Evolutionary conservation across 306 rosid genomes (phyloP).

Genomic region (Leucaena leucocephala): DNA sequence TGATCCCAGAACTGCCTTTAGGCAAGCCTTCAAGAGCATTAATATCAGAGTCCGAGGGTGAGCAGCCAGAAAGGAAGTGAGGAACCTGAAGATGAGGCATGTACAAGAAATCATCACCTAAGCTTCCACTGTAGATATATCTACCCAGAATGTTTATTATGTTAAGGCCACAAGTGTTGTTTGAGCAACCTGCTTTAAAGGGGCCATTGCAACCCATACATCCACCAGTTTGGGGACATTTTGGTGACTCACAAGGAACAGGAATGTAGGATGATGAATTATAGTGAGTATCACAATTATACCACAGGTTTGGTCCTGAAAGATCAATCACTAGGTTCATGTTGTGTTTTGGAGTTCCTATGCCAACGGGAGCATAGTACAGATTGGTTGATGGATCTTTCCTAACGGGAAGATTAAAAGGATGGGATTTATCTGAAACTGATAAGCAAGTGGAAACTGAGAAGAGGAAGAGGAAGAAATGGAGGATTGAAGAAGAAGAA

Average conservation of each 20-base stretch:
- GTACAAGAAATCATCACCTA: constrained; percentile 25
- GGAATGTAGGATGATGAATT: constrained; percentile 42
- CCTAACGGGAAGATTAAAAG: constrained; percentile 34
- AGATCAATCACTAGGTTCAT: constrained; percentile 46
- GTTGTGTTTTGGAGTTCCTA: constrained; percentile 46
- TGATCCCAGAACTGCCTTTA: constrained; percentile 23
- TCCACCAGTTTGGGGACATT: constrained; percentile 28
- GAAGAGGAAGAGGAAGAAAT: constrained; percentile 11
- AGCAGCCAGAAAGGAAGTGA: constrained; percentile 25
- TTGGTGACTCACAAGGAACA: constrained; percentile 22
- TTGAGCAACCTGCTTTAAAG: constrained; percentile 46
- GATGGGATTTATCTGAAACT: constrained; percentile 17
- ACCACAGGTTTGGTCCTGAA: constrained; percentile 44
- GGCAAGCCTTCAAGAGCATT: constrained; percentile 33
- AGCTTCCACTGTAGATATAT: neutral
- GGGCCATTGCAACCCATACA: constrained; percentile 43
- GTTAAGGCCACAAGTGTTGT: constrained; percentile 34
- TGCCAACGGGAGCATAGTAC: constrained; percentile 39
- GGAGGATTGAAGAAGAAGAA: neutral
- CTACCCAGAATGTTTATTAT: neutral
- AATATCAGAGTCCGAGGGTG: neutral
- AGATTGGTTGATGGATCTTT: constrained; percentile 50
- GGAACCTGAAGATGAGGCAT: neutral
- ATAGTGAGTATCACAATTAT: constrained; percentile 30
- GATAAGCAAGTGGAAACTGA: neutral